Evolutionary conservation across 23 red algal species (phyloP), one percentile per base, ranked within the genome.

Genomic region (Gracilariopsis chorda): DNA sequence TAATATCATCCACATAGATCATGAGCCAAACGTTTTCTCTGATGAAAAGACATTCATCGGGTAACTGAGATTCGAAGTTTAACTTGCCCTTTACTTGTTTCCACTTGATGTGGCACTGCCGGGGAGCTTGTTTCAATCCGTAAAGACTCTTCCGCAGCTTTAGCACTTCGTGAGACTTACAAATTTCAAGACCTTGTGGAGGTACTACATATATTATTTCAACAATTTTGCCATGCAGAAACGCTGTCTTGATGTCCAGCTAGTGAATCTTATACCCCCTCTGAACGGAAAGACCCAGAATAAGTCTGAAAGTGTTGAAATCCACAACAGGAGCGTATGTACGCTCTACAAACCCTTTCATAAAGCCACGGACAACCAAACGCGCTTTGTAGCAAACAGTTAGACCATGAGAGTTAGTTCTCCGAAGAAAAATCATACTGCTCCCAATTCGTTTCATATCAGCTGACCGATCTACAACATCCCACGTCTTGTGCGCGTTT

Each of bases 161-260:
- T 5, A 41, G 42, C 7, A 73, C 28, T 58, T 86, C 57, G 27
- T 48, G 16, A 35, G 7, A 19, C 11, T 73, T 51, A 47, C 67
- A 73, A 0, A 51, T 9, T 8, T 73, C 9, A 11, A 73, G 67
- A 21, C 67, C 10, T 30, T 41, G 34, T 0, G 82, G 56, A 47
- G 63, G 2, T 41, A 17, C 14, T 85, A 76, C 57, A 51, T 81
- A 93, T 1, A 93, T 32, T 29, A 72, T 36, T 19, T 84, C 62
- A n/a, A 78, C 45, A 47, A 84, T 57, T 23, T 77, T 46, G 29
- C 53, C 88, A 52, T 92, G 34, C 16, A 92, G 77, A 72, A 81
- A 92, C 21, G 77, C 89, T 1, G 77, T 92, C 56, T 39, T 74
- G 63, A 92, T 45, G 51, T 92, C 89, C 64, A 85, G 10, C 37